phyloP scores from a whole-genome alignment of 1,139 yeast species.

The Diutina siamensis region DNA sequence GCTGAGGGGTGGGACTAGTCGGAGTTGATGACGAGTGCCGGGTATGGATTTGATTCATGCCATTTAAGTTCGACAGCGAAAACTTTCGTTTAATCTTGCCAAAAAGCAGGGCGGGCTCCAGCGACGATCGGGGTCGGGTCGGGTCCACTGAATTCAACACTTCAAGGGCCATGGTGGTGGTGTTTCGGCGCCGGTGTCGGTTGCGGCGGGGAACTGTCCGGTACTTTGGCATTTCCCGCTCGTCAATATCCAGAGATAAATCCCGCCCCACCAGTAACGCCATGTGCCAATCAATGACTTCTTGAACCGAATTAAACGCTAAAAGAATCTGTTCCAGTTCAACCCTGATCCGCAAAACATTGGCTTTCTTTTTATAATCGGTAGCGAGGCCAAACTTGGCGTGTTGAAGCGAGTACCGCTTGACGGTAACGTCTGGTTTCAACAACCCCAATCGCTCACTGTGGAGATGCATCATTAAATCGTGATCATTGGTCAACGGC shows the following conservation, averaged over 20 bases:
- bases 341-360: conserved; percentile 49
- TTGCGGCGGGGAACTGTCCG: conserved; percentile 68
- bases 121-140: not conserved
- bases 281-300: conserved; percentile 56
- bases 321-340: conserved; percentile 61
- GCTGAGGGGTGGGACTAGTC: not conserved
- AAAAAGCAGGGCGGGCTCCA: not conserved
- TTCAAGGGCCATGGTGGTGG: not conserved
- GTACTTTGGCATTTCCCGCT: conserved; percentile 53
- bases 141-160: not conserved
- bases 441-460: conserved; percentile 16
- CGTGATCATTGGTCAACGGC: conserved; percentile 21
- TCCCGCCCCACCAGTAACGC: conserved; percentile 51
- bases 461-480: conserved; percentile 25
- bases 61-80: not conserved
- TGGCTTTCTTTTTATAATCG: conserved; percentile 50
- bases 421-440: conserved; percentile 16
- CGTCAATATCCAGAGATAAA: conserved; percentile 47
- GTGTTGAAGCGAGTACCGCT: conserved; percentile 58
- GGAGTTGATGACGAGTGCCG: not conserved
- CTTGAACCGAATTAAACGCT: conserved; percentile 42
- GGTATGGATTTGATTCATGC: not conserved
- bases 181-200: conserved; percentile 13
- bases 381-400: conserved; percentile 60
- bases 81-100: not conserved